A percentile compares a stretch with the other conserved stretches of the same genome.
These are phyloP conservation scores for Eucalyptus pauciflora DNA, from an alignment of 345 rosid genomes.

Conservation along the genomic window DNA sequence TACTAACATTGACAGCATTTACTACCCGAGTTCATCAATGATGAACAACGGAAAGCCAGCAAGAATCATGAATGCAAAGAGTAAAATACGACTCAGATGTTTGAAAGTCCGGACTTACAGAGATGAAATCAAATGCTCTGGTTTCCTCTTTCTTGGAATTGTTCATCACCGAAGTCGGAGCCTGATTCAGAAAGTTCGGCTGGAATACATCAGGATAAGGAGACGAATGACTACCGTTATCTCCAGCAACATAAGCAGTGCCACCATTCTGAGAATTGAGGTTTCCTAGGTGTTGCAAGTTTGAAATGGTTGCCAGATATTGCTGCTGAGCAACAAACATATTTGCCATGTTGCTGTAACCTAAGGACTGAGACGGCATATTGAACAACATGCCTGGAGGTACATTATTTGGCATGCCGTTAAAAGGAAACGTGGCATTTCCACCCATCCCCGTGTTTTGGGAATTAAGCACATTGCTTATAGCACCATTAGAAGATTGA, in stretches of 20 bases:
- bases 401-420: conserved; percentile 33
- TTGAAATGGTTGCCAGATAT: conserved; percentile 64
- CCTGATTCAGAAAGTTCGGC: conserved; percentile 45
- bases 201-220: conserved; percentile 87
- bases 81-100: background rate
- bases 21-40: background rate
- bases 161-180: conserved; percentile 46
- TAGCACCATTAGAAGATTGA: conserved; percentile 30
- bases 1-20: background rate
- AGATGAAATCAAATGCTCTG: conserved; percentile 89
- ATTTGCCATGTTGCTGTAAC: conserved; percentile 63
- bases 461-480: conserved; percentile 9
- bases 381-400: conserved; percentile 62
- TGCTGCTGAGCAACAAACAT: conserved; percentile 73
- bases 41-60: background rate
- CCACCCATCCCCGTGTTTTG: background rate
- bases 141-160: conserved; percentile 75
- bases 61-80: background rate
- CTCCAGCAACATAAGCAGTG: conserved; percentile 18
- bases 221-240: conserved; percentile 30
- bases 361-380: conserved; percentile 30
- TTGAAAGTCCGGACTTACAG: conserved; percentile 42
- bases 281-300: conserved; percentile 62
- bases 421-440: conserved; percentile 10
- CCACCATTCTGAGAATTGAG: conserved; percentile 41